Percentiles rank a stretch among this genome's conserved stretches.
Evolutionary conservation across 345 rosid genomes (phyloP).

Genomic region (Heritiera littoralis): DNA sequence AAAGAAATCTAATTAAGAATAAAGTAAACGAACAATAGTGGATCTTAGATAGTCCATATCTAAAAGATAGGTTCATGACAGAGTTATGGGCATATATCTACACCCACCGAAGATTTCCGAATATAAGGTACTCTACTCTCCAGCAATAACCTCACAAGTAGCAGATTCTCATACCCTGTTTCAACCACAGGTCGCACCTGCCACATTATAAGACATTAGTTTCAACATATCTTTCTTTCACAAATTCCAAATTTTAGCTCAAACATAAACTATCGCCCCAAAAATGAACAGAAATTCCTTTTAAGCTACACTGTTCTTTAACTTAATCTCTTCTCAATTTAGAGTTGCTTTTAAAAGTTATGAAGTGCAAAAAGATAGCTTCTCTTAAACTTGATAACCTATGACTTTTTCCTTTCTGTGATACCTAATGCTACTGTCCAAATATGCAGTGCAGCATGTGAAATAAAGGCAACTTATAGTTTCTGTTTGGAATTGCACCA

Average conservation of each 20-base stretch:
- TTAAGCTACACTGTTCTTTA: neutral
- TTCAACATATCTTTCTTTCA: slow-evolving; percentile 10
- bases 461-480: neutral
- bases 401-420: neutral
- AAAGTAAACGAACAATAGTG: slow-evolving; percentile 10
- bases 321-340: neutral
- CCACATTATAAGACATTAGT: slow-evolving; percentile 24
- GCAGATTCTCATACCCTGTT: slow-evolving; percentile 84
- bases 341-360: neutral
- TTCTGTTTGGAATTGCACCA: neutral
- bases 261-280: neutral
- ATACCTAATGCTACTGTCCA: neutral
- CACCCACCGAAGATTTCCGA: slow-evolving; percentile 60
- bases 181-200: slow-evolving; percentile 96
- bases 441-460: neutral
- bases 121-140: slow-evolving; percentile 70
- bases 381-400: neutral
- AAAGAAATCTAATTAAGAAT: neutral
- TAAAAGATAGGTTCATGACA: neutral
- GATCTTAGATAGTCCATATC: slow-evolving; percentile 15
- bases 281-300: neutral
- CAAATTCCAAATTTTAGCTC: neutral
- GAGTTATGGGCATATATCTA: slow-evolving; percentile 9
- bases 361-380: neutral
- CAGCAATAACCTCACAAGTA: slow-evolving; percentile 75